Percentiles rank a stretch among this genome's conserved stretches.
phyloP scores from a whole-genome alignment of 768 basidiomycete genomes.

The Leccinum boreale region DNA sequence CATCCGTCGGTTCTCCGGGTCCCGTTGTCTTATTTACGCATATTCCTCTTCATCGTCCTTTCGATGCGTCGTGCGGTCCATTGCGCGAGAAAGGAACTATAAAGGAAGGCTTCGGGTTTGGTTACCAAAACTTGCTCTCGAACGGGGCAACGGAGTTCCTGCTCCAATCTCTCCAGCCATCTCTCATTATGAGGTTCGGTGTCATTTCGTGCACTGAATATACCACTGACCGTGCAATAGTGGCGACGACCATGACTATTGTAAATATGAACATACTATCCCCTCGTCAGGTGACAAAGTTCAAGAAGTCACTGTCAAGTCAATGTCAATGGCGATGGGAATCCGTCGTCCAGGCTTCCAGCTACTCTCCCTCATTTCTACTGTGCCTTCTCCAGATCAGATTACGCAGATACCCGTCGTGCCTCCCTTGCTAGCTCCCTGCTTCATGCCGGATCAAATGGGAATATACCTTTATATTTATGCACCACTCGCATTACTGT shows the following conservation, averaged over 20 bases:
- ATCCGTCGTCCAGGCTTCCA: conserved; percentile 85
- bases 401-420: conserved; percentile 30
- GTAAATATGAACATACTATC: conserved; percentile 62
- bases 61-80: conserved; percentile 69
- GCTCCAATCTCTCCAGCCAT: conserved; percentile 60
- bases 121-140: conserved; percentile 84
- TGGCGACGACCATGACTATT: conserved; percentile 96
- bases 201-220: not conserved
- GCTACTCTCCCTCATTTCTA: conserved; percentile 68
- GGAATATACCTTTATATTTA: conserved; percentile 74
- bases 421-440: conserved; percentile 55
- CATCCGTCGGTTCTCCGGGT: conserved; percentile 24
- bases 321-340: conserved; percentile 88
- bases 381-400: conserved; percentile 24
- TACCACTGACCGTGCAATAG: conserved; percentile 36
- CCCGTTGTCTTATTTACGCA: conserved; percentile 80
- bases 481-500: conserved; percentile 61
- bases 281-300: conserved; percentile 28
- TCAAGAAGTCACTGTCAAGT: conserved; percentile 84
- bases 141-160: conserved; percentile 63
- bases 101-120: conserved; percentile 67
- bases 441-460: conserved; percentile 82
- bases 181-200: conserved; percentile 69
- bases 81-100: conserved; percentile 73
- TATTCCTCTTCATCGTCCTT: conserved; percentile 81